Evolutionary conservation across 805 yeast species (phyloP).

Genomic region (Candida michaelii): DNA sequence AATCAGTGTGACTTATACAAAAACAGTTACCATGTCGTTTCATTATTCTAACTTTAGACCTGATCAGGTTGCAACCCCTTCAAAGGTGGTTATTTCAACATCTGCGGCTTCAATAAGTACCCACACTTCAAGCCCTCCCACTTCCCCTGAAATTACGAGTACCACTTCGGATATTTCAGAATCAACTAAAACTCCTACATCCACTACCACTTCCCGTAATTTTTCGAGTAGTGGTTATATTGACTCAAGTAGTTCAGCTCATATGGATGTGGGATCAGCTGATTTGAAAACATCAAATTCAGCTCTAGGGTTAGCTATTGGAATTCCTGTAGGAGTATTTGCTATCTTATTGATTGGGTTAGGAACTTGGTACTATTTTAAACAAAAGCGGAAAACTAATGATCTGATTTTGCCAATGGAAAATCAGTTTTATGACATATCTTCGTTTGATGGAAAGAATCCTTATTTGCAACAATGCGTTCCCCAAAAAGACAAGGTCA

Average conservation of each 20-base stretch:
- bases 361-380: slow-evolving; percentile 22
- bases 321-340: slow-evolving; percentile 31
- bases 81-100: slow-evolving; percentile 6
- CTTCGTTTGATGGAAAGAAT: slow-evolving; percentile 1
- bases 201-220: too few relatives aligned
- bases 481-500: not conserved
- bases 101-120: slow-evolving; percentile 3
- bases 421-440: slow-evolving; percentile 12
- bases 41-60: slow-evolving; percentile 7
- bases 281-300: slow-evolving; percentile 1
- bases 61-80: slow-evolving; percentile 2
- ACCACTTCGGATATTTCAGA: not conserved
- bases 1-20: slow-evolving; percentile 11
- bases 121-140: not conserved
- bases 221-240: too few relatives aligned
- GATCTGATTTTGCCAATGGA: slow-evolving; percentile 13
- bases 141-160: too few relatives aligned
- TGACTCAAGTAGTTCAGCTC: not conserved
- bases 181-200: too few relatives aligned
- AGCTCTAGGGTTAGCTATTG: slow-evolving; percentile 31
- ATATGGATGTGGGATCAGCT: not conserved
- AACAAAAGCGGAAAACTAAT: slow-evolving; percentile 16
- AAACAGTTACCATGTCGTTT: slow-evolving; percentile 10
- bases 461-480: slow-evolving; percentile 6
- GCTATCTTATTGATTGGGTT: slow-evolving; percentile 20